Percentiles rank a stretch among this genome's conserved stretches.
Evolutionary conservation across 345 rosid genomes (phyloP).

Genomic region (Nasturtium officinale): DNA sequence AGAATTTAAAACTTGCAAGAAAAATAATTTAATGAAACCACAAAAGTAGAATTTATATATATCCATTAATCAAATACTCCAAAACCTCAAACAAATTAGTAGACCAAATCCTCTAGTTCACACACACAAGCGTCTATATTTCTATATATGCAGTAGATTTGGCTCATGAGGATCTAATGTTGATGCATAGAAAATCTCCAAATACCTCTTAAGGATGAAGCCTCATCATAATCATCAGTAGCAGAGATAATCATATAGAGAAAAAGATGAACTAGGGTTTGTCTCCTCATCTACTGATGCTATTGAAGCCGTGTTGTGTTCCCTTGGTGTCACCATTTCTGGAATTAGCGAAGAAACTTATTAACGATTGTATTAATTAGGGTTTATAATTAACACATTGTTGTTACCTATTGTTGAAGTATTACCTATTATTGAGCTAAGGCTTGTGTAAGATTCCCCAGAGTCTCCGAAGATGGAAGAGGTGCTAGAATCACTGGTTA

Average conservation of each 20-base stretch:
- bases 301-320: slow-evolving; percentile 33
- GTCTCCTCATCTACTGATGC: slow-evolving; percentile 30
- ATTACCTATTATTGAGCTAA: slow-evolving; percentile 24
- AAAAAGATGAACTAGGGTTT: slow-evolving; percentile 35
- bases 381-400: slow-evolving; percentile 19
- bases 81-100: slow-evolving; percentile 21
- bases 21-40: neutral
- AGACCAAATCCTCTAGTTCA: neutral
- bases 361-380: slow-evolving; percentile 4
- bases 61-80: slow-evolving; percentile 17
- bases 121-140: slow-evolving; percentile 24
- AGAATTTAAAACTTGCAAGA: slow-evolving; percentile 1
- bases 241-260: slow-evolving; percentile 36
- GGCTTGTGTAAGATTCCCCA: slow-evolving; percentile 37
- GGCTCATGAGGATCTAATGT: slow-evolving; percentile 4
- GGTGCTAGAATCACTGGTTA: slow-evolving; percentile 37
- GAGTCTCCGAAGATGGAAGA: slow-evolving; percentile 34
- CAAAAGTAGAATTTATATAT: neutral
- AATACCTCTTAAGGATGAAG: slow-evolving; percentile 28
- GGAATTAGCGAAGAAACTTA: slow-evolving; percentile 14
- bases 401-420: slow-evolving; percentile 21
- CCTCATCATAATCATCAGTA: slow-evolving; percentile 24
- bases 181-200: slow-evolving; percentile 21
- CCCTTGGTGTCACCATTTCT: slow-evolving; percentile 32
- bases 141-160: slow-evolving; percentile 9